Evolutionary conservation across 2,329 filamentous ascomycete species (phyloP), one percentile per base, ranked within the genome.

Genomic region (Claviceps pazoutovae): DNA sequence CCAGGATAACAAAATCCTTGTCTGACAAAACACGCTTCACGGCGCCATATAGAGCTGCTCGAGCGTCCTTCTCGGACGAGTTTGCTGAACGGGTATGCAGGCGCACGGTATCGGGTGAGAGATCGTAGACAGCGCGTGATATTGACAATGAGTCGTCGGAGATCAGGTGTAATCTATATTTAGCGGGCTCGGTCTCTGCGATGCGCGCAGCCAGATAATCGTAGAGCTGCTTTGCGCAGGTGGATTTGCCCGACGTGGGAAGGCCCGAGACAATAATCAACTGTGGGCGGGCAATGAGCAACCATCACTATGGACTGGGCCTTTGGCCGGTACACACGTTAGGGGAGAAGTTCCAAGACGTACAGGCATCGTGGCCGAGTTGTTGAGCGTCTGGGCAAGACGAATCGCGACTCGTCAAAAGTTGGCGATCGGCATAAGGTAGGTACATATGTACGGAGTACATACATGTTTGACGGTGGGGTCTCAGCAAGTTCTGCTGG

Each of bases 11-110:
- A 53, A 94, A 81, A 61, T 88, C 84, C 60, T 80, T 80, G 52
- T 81, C 77, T 54, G 78, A 81, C 34, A 94, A 74, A 48, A 82
- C 76, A 44, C 87, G 76, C 72, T 91, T 91, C 46, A 91, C 83
- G 54, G 87, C 86, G 54, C 78, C 87, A 64, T 86, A 88, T 51
- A 88, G 74, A 43, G 80, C 75, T 1, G 87, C 87, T 26, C 87
- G 80, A 1, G 86, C 87, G 68, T 91, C 84, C 66, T 94, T 94
- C 63, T 94, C 87, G 1, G 82, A 77, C 26, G 80, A 77, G 59
- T 86, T 86, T 53, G 86, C 85, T 26, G 83, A 84, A 54, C 84
- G 80, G 37, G 77, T 75, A 60, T 84, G 79, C 4, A 73, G 74
- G 2, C 75, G 74, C 21, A 80, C 68, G 19, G 66, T 65, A 2